phyloP scores from a whole-genome alignment of 495 filamentous ascomycete species.

The Neurospora discreta region DNA sequence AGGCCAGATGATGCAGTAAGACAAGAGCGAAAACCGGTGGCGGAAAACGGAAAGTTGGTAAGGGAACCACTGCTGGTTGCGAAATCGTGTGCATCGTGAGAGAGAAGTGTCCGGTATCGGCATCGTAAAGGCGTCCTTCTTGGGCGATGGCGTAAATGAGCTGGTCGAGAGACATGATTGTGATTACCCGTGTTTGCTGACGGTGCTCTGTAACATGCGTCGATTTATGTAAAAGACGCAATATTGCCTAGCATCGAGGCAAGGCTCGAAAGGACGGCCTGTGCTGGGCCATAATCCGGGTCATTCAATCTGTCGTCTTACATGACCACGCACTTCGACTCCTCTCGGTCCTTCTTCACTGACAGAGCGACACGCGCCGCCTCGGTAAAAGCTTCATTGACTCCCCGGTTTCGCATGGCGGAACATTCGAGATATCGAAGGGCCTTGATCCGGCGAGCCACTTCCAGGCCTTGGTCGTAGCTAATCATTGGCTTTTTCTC shows the following conservation, averaged over 20 bases:
- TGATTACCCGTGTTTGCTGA: neutral
- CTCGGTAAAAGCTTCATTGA: conserved; percentile 97
- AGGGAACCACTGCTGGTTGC: neutral
- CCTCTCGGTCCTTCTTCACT: conserved; percentile 58
- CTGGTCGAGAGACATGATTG: neutral
- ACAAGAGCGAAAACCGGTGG: neutral
- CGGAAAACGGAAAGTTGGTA: neutral
- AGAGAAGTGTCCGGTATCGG: neutral
- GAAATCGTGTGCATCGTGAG: neutral
- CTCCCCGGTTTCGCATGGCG: conserved; percentile 91
- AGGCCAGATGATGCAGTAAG: neutral
- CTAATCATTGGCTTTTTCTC: conserved; percentile 70
- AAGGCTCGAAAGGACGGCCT: neutral
- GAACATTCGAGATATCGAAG: conserved; percentile 98
- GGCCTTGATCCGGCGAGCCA: conserved; percentile 78
- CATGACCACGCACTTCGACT: conserved; percentile 47
- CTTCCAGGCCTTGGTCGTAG: conserved; percentile 86
- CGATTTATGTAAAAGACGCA: neutral
- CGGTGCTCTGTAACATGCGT: neutral
- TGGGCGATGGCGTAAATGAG: neutral
- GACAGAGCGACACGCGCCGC: conserved; percentile 91
- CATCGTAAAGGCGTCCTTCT: neutral
- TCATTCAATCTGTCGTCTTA: conserved; percentile 16
- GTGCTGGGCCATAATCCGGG: neutral
- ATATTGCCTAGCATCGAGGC: neutral